Evolutionary conservation across 176 grass and related monocot genomes (phyloP), one percentile per base, ranked within the genome.

Genomic region (sorghum (Sorghum bicolor)): DNA sequence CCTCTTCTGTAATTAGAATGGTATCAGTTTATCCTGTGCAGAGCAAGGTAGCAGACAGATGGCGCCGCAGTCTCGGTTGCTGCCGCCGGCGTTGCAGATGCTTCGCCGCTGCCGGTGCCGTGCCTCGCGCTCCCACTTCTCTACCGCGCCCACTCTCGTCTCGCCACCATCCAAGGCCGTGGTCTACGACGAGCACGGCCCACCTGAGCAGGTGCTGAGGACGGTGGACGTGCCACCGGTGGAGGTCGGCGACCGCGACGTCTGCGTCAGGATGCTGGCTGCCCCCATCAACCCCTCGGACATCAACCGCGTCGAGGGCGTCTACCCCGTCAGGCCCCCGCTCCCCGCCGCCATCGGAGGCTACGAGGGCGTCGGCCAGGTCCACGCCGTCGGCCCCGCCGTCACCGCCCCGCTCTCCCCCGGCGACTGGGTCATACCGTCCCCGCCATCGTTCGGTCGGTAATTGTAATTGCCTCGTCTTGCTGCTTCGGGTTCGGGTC

Each of bases 281-380:
- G 71, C 95, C 33, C 95, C 95, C 43, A 98, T 98, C 86, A 98
- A 98, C 88, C 95, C 95, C 25, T 98, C 95, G 5, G 95, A 98
- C 73, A 90, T 98, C 79, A 98, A 98, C 72, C 88, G 92, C 34
- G 70, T 98, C 26, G 88, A 97, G 91, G 95, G 95, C 43, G 92
- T 98, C n/a, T 94, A 98, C 86, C 95, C 92, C 70, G 91, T 95
- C 25, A 85, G 87, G 76, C 95, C 92, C 36, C 80, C 82, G 31
- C 75, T 95, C 17, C 92, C 92, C 30, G 92, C 87, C 28, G 95
- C 95, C 29, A 62, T 98, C 24, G 95, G 82, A 15, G 95, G 95
- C 2, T 95, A 98, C 82, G 95, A 97, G 81, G 95, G 95, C 60
- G 88, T 97, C 37, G 92, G 79, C n/a, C 84, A 97, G 86, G 95